Percentiles rank a stretch among this genome's conserved stretches.
Conservation (phyloP, 805 yeast genomes). For the Candida xyloterini region DNA sequence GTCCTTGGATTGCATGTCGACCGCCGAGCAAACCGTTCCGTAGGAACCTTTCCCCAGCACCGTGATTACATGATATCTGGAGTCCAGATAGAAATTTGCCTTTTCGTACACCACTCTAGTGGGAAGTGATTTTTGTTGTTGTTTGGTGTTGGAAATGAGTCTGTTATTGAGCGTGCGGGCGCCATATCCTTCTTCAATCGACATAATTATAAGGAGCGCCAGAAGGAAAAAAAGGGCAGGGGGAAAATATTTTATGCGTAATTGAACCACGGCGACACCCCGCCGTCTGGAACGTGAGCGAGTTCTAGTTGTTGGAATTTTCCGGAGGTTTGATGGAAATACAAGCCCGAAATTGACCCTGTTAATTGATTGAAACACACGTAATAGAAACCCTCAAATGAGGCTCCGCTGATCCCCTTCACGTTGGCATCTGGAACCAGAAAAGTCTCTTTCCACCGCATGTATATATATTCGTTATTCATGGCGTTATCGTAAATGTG, state of each 20-base stretch:
- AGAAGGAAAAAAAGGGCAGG: conserved; percentile 10
- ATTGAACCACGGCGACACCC: conserved; percentile 35
- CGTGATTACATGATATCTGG: conserved; percentile 53
- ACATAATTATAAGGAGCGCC: conserved; percentile 13
- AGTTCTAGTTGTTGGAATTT: conserved; percentile 76
- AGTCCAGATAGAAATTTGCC: conserved; percentile 60
- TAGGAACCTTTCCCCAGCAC: conserved; percentile 82
- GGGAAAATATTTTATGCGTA: conserved; percentile 18
- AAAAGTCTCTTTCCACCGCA: conserved; percentile 95
- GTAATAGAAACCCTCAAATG: conserved; percentile 91
- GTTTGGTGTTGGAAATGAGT: conserved; percentile 13
- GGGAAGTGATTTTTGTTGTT: conserved; percentile 12
- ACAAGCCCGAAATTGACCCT: conserved; percentile 76
- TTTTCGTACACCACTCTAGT: conserved; percentile 41
- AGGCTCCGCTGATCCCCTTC: conserved; percentile 65
- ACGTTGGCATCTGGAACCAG: conserved; percentile 74
- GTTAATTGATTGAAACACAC: conserved; percentile 74
- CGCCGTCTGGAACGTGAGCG: conserved; percentile 48
- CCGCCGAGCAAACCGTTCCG: conserved; percentile 79
- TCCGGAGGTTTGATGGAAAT: conserved; percentile 78
- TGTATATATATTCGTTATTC: conserved; percentile 56
- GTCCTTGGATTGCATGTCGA: conserved; percentile 43
- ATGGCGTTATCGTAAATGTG: conserved; percentile 27
- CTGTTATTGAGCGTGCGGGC: conserved; percentile 16
- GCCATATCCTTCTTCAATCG: conserved; percentile 15